Evolutionary conservation across 306 rosid species (phyloP), one percentile per base, ranked within the genome.

Genomic region (Ormosia semicastrata): DNA sequence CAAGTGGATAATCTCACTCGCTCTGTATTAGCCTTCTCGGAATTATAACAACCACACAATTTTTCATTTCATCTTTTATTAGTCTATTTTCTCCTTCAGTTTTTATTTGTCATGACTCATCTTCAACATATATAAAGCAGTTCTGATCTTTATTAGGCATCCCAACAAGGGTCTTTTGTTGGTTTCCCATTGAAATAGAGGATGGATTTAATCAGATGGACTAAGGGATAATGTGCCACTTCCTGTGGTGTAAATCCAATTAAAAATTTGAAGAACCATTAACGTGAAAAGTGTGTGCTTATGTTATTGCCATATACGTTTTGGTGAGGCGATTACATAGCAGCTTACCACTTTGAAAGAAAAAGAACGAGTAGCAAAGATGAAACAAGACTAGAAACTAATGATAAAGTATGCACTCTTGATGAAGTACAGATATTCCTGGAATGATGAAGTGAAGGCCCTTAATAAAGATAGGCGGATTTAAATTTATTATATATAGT

Each of bases 401-500:
- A 72, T 6, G 8, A 58, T 57, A 65, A 84, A 78, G 66, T 63
- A 53, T 52, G 17, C 12, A 67, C 36, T 72, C 34, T 72, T 77
- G 75, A 59, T 85, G 79, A 87, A 83, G 89, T 83, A 84, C 80
- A 59, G 58, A 83, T 83, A 80, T 83, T 78, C 85, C 70, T 41
- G 39, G 77, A 81, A 84, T 86, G 85, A 89, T 83, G 80, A 81
- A 71, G 41, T 64, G 78, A 82, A 78, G 77, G 78, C 82, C 84
- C 85, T 84, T 76, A 60, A 72, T 64, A 84, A 84, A 89, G 88
- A 59, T 82, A 70, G 60, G 66, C 3, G 49, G 50, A 82, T 69
- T 75, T 82, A 37, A 60, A 82, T 76, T 69, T 82, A 67, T 82
- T 75, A 57, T 57, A 29, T 66, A 70, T 68, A 68, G 86, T 68